Conservation (phyloP, 2,329 filamentous ascomycete species). For the Hypoxylon sp. region DNA sequence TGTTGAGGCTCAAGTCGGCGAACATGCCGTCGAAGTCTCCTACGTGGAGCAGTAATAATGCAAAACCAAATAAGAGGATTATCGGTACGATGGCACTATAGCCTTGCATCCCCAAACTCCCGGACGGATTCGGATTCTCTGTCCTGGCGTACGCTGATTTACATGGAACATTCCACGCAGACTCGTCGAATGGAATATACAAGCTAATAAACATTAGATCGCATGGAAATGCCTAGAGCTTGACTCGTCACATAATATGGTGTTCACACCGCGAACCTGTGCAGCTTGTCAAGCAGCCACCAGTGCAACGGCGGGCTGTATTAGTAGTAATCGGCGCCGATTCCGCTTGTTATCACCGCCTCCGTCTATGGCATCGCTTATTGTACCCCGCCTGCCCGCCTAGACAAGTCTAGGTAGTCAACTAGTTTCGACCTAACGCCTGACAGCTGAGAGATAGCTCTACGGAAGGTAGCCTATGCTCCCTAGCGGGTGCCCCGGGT, state of each 20-base stretch:
- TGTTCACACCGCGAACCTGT: constrained; percentile 19
- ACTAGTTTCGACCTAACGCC: constrained; percentile 29
- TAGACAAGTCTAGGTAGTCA: constrained; percentile 17
- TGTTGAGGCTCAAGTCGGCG: constrained; percentile 26
- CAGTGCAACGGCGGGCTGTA: constrained; percentile 16
- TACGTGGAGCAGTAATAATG: background rate
- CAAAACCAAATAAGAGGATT: background rate
- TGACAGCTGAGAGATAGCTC: constrained; percentile 35
- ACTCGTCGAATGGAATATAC: constrained; percentile 7
- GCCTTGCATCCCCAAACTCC: constrained; percentile 5
- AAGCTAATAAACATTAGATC: constrained; percentile 13
- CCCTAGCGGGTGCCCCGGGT: constrained; percentile 30
- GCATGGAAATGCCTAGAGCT: constrained; percentile 23
- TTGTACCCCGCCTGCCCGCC: background rate
- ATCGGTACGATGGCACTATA: background rate
- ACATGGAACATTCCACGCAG: background rate
- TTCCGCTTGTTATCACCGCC: constrained; percentile 22
- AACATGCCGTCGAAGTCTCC: constrained; percentile 5
- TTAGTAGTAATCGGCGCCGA: constrained; percentile 31
- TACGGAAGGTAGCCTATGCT: constrained; percentile 24
- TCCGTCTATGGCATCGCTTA: constrained; percentile 22
- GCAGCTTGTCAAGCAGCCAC: constrained; percentile 15
- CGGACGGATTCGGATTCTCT: background rate
- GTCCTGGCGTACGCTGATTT: background rate
- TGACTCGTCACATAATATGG: constrained; percentile 11